Conservation (phyloP, 2,329 filamentous ascomycete genomes). For the Didymella arachidicola region DNA sequence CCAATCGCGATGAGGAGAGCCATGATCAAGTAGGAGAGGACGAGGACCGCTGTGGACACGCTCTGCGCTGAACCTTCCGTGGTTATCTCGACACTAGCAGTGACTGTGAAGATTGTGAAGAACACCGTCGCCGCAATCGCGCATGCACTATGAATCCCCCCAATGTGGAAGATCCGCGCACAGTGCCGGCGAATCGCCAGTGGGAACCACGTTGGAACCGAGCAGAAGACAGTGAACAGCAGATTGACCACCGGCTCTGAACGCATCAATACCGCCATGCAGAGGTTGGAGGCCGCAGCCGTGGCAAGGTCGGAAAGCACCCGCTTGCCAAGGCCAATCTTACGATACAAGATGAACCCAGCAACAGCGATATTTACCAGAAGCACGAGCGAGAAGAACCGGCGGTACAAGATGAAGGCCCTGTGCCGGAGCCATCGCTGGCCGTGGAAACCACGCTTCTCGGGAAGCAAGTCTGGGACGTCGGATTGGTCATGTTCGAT, state of each 20-base stretch:
- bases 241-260: conserved; percentile 50
- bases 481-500: conserved; percentile 15
- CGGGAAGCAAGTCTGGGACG: conserved; percentile 28
- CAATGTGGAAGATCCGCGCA: conserved; percentile 48
- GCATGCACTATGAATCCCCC: conserved; percentile 49
- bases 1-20: conserved; percentile 43
- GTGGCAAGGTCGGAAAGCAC: conserved; percentile 45
- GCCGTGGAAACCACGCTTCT: conserved; percentile 38
- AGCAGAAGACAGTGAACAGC: conserved; percentile 48
- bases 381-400: conserved; percentile 42
- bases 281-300: conserved; percentile 50
- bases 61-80: conserved; percentile 22
- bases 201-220: conserved; percentile 41
- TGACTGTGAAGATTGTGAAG: conserved; percentile 55
- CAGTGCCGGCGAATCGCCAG: conserved; percentile 44
- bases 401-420: conserved; percentile 43
- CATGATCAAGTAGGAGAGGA: conserved; percentile 44
- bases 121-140: conserved; percentile 50
- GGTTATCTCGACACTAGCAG: conserved; percentile 42
- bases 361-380: conserved; percentile 40
- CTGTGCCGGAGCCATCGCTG: conserved; percentile 46
- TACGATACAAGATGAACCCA: conserved; percentile 37
- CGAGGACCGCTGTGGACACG: conserved; percentile 27
- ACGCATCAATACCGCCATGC: conserved; percentile 44
- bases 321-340: conserved; percentile 28